Evolutionary conservation across 2,329 filamentous ascomycete species (phyloP).

Genomic region (Leptographium galeiforme): DNA sequence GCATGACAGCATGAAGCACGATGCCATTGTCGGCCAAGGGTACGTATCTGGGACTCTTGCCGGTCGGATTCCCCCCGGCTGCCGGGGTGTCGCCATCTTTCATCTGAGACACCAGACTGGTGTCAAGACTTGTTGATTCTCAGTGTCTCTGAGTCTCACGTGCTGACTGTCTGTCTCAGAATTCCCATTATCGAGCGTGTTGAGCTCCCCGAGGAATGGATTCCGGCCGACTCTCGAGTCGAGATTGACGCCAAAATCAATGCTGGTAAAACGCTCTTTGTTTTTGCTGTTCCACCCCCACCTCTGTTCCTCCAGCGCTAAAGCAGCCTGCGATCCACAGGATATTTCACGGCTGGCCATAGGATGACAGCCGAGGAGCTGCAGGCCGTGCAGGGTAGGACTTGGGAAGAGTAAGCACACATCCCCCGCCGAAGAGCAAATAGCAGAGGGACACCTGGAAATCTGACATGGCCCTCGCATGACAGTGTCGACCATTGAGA

Average conservation of each 20-base stretch:
- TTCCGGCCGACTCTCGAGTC: conserved; percentile 88
- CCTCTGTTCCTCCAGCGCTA: background rate
- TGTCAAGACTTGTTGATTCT: background rate
- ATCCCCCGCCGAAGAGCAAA: background rate
- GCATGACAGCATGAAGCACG: conserved; percentile 67
- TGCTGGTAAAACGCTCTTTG: conserved; percentile 51
- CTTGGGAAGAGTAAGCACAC: conserved; percentile 66
- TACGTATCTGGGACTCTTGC: conserved; percentile 20
- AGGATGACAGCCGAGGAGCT: conserved; percentile 81
- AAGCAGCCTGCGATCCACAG: conserved; percentile 13
- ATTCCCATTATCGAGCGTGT: conserved; percentile 83
- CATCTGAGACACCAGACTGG: too few relatives aligned
- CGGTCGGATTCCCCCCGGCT: too few relatives aligned
- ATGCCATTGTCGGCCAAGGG: conserved; percentile 76
- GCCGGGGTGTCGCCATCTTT: too few relatives aligned
- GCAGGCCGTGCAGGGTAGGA: conserved; percentile 70
- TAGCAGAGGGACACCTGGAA: background rate
- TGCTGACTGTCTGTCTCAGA: conserved; percentile 20
- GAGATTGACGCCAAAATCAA: conserved; percentile 99
- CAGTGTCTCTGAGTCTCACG: background rate
- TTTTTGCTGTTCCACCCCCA: background rate
- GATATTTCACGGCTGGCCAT: conserved; percentile 76
- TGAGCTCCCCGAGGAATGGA: conserved; percentile 85
- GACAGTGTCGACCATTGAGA: background rate
- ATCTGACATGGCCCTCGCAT: background rate